phyloP scores from a whole-genome alignment of 192 early-diverging fungal species.

The Mortierella antarctica region DNA sequence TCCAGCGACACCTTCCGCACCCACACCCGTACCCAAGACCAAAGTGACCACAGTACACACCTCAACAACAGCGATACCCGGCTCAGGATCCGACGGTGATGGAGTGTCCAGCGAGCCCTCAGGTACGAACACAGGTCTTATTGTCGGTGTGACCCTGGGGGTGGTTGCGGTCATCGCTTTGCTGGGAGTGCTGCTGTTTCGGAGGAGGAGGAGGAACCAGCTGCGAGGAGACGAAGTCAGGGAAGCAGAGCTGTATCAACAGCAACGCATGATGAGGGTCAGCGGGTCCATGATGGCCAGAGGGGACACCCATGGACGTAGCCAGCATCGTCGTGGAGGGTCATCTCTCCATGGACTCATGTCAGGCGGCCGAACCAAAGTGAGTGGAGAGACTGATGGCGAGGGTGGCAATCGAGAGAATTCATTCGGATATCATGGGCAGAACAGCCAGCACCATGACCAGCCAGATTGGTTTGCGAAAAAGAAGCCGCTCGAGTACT shows the following conservation, averaged over 20 bases:
- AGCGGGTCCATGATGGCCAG: not conserved
- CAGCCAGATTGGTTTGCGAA: slow-evolving; percentile 34
- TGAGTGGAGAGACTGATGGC: not conserved
- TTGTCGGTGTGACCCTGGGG: slow-evolving; percentile 8
- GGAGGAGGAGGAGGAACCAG: not conserved
- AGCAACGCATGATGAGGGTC: slow-evolving; percentile 15
- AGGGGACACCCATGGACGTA: not conserved
- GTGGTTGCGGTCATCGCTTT: not conserved
- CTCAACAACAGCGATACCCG: too few relatives aligned
- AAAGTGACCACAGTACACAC: too few relatives aligned
- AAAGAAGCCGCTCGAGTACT: slow-evolving; percentile 34
- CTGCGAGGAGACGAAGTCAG: not conserved
- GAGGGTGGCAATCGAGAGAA: not conserved
- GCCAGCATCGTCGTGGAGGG: slow-evolving; percentile 1
- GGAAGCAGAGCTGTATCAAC: slow-evolving; percentile 5
- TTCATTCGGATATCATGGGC: not conserved
- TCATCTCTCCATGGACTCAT: not conserved
- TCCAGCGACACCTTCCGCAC: too few relatives aligned
- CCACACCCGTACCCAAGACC: too few relatives aligned
- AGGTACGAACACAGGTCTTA: not conserved
- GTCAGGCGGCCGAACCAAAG: not conserved
- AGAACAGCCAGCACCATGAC: not conserved
- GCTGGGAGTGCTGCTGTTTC: not conserved
- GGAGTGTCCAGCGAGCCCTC: too few relatives aligned
- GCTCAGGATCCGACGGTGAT: too few relatives aligned